Conservation (phyloP, 208 protist species). For the Acanthamoeba triangularis region DNA sequence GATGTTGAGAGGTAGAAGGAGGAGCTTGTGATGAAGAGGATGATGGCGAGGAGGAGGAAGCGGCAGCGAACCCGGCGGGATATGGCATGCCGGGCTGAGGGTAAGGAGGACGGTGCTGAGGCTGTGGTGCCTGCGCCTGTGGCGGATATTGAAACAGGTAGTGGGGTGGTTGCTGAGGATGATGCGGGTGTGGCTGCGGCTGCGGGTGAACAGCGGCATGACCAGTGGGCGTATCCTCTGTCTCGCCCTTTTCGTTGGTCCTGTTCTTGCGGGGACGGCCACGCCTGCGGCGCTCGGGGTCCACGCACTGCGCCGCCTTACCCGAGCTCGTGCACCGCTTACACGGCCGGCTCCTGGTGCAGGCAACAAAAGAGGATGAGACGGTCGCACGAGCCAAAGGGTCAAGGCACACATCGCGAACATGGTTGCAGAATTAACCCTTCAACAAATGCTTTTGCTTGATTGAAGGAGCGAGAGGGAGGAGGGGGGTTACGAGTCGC, state of each 20-base stretch:
- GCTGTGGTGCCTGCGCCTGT: not conserved
- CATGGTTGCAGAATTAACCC: not conserved
- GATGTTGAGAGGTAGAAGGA: not conserved
- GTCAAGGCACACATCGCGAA: too few relatives aligned
- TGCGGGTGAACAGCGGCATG: not conserved
- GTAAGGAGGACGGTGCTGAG: not conserved
- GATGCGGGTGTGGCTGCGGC: not conserved
- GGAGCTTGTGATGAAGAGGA: not conserved
- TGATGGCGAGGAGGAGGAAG: not conserved
- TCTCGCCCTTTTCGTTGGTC: not conserved
- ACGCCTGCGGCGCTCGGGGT: not conserved
- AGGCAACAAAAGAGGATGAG: not conserved
- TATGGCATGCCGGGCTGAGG: not conserved
- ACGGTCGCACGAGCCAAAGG: too few relatives aligned
- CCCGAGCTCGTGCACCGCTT: not conserved
- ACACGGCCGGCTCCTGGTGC: not conserved
- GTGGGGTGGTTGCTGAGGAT: not conserved
- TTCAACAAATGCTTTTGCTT: not conserved
- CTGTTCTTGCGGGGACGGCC: slow-evolving; percentile 8
- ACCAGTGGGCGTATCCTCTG: not conserved
- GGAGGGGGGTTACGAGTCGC: not conserved
- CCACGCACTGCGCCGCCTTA: slow-evolving; percentile 2
- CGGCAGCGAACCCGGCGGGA: not conserved
- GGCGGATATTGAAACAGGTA: not conserved
- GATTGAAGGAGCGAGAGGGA: too few relatives aligned